A percentile compares a stretch with the other conserved stretches of the same genome.
Conservation (phyloP, 208 protist genomes). For the Naegleria fowleri region DNA sequence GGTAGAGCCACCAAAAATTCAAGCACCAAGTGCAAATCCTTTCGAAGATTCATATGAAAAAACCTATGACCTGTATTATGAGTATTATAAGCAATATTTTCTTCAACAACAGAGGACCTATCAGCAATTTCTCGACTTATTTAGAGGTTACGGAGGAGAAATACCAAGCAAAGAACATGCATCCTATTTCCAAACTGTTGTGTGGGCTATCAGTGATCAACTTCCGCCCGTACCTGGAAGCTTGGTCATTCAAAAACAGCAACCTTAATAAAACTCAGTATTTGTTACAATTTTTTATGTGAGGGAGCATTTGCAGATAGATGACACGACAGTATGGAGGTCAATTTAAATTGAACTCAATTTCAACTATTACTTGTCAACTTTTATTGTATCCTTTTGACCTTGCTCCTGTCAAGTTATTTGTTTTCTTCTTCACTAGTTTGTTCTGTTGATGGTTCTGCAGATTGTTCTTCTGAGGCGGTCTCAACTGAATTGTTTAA, state of each 20-base stretch:
- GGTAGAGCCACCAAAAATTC: background rate
- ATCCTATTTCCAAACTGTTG: background rate
- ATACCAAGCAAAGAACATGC: background rate
- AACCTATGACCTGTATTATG: background rate
- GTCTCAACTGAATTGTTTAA: too few relatives aligned
- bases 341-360: too few relatives aligned
- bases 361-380: too few relatives aligned
- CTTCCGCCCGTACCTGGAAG: background rate
- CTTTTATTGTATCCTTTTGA: too few relatives aligned
- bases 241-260: too few relatives aligned
- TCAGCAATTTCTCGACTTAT: background rate
- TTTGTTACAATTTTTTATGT: too few relatives aligned
- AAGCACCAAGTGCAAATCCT: background rate
- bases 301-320: too few relatives aligned
- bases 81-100: constrained; percentile 9
- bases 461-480: too few relatives aligned
- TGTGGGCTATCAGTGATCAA: background rate
- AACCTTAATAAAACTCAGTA: background rate
- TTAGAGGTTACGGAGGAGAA: background rate
- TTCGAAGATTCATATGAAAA: background rate
- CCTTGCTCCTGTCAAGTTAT: background rate
- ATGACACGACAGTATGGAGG: too few relatives aligned
- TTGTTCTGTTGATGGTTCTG: background rate
- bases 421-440: background rate
- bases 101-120: background rate